Conservation (phyloP, 2,329 filamentous ascomycete species). For the Eutypella sp. region DNA sequence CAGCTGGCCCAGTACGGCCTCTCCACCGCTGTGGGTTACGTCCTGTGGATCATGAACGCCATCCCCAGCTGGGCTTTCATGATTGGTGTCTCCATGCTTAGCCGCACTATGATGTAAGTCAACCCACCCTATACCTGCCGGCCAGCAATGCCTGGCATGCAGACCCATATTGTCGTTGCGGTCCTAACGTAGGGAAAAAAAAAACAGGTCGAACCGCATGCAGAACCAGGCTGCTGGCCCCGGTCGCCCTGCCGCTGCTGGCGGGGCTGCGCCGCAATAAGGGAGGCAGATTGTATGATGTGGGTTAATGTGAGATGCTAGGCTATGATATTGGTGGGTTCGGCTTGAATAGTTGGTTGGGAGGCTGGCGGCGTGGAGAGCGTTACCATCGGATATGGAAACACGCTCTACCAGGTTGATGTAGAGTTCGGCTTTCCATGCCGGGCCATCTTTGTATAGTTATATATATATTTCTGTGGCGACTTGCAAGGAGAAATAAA, state of each 20-base stretch:
- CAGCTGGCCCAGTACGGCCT: constrained; percentile 57
- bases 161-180: background rate
- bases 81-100: constrained; percentile 68
- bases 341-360: background rate
- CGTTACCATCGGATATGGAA: background rate
- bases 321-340: background rate
- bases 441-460: too few species aligned
- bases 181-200: constrained; percentile 1
- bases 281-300: constrained; percentile 2
- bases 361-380: background rate
- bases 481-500: too few species aligned
- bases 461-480: too few species aligned
- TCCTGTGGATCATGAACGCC: constrained; percentile 61
- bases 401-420: too few species aligned
- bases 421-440: too few species aligned
- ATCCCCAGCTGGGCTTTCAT: constrained; percentile 74
- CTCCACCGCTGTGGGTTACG: constrained; percentile 60
- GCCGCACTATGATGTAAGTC: constrained; percentile 73
- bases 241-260: constrained; percentile 20
- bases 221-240: constrained; percentile 17
- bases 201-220: constrained; percentile 20
- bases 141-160: too few species aligned
- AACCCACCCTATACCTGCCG: constrained; percentile 1
- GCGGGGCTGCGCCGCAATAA: constrained; percentile 22
- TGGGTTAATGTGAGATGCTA: background rate